These are phyloP conservation scores for Monascus ruber DNA, from an alignment of 2,329 filamentous ascomycete species.

Conservation along the genomic window DNA sequence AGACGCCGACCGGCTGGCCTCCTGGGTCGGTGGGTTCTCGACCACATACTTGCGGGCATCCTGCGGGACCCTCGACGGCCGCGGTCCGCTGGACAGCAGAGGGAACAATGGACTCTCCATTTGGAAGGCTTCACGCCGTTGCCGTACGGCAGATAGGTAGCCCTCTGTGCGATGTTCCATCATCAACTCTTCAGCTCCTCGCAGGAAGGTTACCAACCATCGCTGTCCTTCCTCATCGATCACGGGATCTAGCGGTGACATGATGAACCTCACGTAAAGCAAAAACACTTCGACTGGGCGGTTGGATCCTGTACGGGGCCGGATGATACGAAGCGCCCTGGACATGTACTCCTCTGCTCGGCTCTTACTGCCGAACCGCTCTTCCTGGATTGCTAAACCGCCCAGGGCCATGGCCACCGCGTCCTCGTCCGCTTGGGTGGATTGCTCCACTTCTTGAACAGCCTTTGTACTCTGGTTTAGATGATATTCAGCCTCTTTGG, in stretches of 20 bases:
- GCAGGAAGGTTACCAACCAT: slow-evolving; percentile 25
- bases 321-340: slow-evolving; percentile 21
- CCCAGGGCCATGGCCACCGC: slow-evolving; percentile 21
- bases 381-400: slow-evolving; percentile 27
- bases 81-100: slow-evolving; percentile 31
- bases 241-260: slow-evolving; percentile 10
- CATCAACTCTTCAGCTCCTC: slow-evolving; percentile 24
- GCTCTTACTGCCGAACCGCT: slow-evolving; percentile 24
- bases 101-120: slow-evolving; percentile 28
- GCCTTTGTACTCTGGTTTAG: slow-evolving; percentile 13
- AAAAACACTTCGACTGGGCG: slow-evolving; percentile 17
- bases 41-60: slow-evolving; percentile 27
- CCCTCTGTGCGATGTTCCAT: slow-evolving; percentile 14
- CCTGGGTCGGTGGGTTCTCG: slow-evolving; percentile 19
- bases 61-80: slow-evolving; percentile 25
- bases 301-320: slow-evolving; percentile 15
- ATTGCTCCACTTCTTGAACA: slow-evolving; percentile 15
- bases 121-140: slow-evolving; percentile 20
- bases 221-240: slow-evolving; percentile 11
- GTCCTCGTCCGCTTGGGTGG: slow-evolving; percentile 14
- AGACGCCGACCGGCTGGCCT: slow-evolving; percentile 24
- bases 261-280: slow-evolving; percentile 24
- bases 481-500: slow-evolving; percentile 17
- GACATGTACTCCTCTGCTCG: slow-evolving; percentile 17
- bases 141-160: slow-evolving; percentile 18